Percentiles rank a stretch among this genome's conserved stretches.
These are phyloP conservation scores for Mycena vitilis DNA, from an alignment of 768 basidiomycete genomes.

Conservation along the genomic window DNA sequence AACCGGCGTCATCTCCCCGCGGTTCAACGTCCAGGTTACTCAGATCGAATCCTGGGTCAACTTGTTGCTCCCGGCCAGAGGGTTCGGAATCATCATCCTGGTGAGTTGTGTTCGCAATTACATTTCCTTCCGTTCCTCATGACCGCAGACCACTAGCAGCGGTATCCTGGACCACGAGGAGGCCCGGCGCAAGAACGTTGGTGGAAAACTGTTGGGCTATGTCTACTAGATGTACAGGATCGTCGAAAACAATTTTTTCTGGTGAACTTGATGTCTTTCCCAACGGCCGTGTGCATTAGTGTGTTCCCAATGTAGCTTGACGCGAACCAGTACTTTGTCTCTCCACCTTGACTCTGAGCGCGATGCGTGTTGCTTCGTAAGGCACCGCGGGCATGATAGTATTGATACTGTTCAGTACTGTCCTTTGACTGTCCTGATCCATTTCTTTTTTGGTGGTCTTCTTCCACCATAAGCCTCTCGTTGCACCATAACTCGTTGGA, in stretches of 20 bases:
- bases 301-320: background rate
- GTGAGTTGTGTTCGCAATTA: constrained; percentile 56
- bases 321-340: no score
- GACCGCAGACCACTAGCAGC: constrained; percentile 87
- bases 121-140: constrained; percentile 6
- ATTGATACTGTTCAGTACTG: no score
- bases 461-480: no score
- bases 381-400: no score
- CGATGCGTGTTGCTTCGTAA: no score
- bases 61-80: constrained; percentile 94
- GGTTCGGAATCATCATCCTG: constrained; percentile 96
- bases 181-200: constrained; percentile 97
- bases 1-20: constrained; percentile 99
- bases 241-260: constrained; percentile 11
- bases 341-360: no score
- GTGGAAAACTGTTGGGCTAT: constrained; percentile 94
- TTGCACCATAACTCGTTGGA: no score
- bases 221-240: constrained; percentile 71
- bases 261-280: constrained; percentile 12
- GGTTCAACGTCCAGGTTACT: constrained; percentile 94
- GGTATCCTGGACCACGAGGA: constrained; percentile 99
- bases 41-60: constrained; percentile 98
- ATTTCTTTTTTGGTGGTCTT: no score
- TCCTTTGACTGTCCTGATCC: no score
- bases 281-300: background rate